phyloP scores from a whole-genome alignment of 1,284 basidiomycete species.

The Tilletia walkeri region DNA sequence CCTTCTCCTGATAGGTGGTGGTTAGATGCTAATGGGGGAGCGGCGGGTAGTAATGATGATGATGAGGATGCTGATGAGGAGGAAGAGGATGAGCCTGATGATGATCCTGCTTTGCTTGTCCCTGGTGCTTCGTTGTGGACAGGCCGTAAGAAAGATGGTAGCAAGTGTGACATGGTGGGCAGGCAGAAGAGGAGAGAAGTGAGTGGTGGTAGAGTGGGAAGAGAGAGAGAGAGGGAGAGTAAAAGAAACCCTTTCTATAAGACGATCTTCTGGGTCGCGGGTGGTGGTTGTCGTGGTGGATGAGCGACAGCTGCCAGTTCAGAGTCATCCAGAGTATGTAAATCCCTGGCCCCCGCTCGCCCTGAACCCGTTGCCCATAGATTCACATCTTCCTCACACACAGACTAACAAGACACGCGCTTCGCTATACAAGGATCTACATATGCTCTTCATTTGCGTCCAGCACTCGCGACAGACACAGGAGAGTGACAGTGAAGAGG shows the following conservation, averaged over 20 bases:
- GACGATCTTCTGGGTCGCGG: background rate
- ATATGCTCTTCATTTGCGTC: too few species aligned
- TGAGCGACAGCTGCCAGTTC: background rate
- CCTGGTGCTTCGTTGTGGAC: constrained; percentile 36
- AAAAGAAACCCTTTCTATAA: background rate
- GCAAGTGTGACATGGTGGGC: constrained; percentile 35
- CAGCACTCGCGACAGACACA: too few species aligned
- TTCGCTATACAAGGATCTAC: too few species aligned
- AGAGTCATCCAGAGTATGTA: too few species aligned
- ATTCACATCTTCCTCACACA: too few species aligned
- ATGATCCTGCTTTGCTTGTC: constrained; percentile 12
- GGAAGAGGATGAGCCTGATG: constrained; percentile 1
- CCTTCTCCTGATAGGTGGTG: constrained; percentile 47
- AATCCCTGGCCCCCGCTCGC: too few species aligned
- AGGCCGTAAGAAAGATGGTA: constrained; percentile 36
- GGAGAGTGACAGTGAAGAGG: too few species aligned
- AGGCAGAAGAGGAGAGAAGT: background rate
- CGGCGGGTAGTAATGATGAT: background rate
- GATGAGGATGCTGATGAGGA: constrained; percentile 4
- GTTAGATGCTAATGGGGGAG: constrained; percentile 16
- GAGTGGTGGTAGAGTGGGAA: background rate
- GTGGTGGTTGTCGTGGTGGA: background rate
- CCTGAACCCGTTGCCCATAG: background rate
- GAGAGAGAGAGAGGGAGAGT: background rate
- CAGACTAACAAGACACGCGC: too few species aligned